A percentile compares a stretch with the other conserved stretches of the same genome.
Conservation (phyloP, 1,139 yeast species). For the Chernovozyma sophiae-reginae region DNA sequence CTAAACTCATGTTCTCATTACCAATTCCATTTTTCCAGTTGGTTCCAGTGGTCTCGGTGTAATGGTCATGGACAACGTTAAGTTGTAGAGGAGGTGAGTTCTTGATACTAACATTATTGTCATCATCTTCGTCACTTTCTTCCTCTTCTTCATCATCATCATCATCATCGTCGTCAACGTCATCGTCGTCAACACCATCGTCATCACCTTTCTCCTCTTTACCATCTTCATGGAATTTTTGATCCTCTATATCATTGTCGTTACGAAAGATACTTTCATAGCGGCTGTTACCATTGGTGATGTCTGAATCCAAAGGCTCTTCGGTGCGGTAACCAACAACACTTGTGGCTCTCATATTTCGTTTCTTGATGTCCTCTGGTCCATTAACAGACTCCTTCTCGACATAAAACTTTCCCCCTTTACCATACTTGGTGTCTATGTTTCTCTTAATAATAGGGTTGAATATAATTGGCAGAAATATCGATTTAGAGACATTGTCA, state of each 20-base stretch:
- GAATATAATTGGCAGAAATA: conserved; percentile 76
- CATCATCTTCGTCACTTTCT: conserved; percentile 33
- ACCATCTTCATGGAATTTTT: conserved; percentile 4
- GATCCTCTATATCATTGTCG: conserved; percentile 8
- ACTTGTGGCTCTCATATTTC: conserved; percentile 37
- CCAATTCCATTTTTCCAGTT: too few relatives aligned
- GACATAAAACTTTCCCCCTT: conserved; percentile 82
- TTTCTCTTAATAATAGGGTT: conserved; percentile 72
- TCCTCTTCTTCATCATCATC: conserved; percentile 19
- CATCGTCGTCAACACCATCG: conserved; percentile 18
- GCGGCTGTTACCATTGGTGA: background rate
- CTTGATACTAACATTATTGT: conserved; percentile 9
- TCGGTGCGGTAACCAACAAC: conserved; percentile 26
- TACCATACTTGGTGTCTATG: conserved; percentile 77
- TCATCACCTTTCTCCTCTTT: conserved; percentile 11
- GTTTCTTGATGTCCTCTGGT: conserved; percentile 21
- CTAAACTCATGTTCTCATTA: too few relatives aligned
- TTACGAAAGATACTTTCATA: background rate
- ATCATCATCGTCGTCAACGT: conserved; percentile 5
- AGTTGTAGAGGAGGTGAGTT: conserved; percentile 29
- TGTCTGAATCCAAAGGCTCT: background rate
- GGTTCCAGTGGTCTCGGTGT: too few relatives aligned
- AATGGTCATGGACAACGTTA: conserved; percentile 12
- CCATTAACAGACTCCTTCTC: conserved; percentile 28
- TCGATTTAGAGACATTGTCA: conserved; percentile 31